Base-by-base conservation (phyloP, 1,284 basidiomycete genomes). In the Mycena sp. region DNA sequence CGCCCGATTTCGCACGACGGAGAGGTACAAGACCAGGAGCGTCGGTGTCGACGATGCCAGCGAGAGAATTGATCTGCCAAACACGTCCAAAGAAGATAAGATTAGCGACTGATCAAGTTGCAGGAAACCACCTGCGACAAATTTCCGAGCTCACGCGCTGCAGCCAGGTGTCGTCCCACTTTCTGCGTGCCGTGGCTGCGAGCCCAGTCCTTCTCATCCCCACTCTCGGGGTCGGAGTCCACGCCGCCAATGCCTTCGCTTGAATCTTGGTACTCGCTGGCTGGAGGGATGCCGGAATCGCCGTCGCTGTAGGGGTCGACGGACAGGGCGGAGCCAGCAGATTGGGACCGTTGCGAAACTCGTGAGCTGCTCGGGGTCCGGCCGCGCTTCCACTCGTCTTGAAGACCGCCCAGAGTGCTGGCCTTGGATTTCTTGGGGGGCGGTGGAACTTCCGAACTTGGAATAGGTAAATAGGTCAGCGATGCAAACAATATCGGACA, bases 31-130 rank as follows among this genome's bases (percentile, higher is more conserved):
- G 52, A 16, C 52, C 52, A 41, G 38, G 40, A 25, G 40, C 29
- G 16, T 43, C 40, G 40, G 52, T 54, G 30, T 54, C 52, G 38
- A 54, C 52, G 19, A 54, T 54, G 52, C 52, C 52, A 29, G 40
- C 52, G 29, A 54, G 28, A 23, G 52, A 43, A 7, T 10, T 11
- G 25, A 46, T 26, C 44, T 46, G 17, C 6, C 21, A 14, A 46
- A n/a, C n/a, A n/a, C n/a, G n/a, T n/a, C n/a, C n/a, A n/a, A n/a
- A n/a, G n/a, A n/a, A n/a, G n/a, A n/a, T n/a, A n/a, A n/a, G 26
- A 28, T 3, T n/a, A 7, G 4, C 32, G 32, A 35, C 9, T 35
- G 14, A 35, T 9, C 32, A 35, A 35, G 32, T 35, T 7, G 32
- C 32, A 35, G 32, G 32, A 14, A 35, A 7, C 14, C 32, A 35